A percentile compares a stretch with the other conserved stretches of the same genome.
Conservation (phyloP, 1,284 basidiomycete genomes). For the Pascua sp. region DNA sequence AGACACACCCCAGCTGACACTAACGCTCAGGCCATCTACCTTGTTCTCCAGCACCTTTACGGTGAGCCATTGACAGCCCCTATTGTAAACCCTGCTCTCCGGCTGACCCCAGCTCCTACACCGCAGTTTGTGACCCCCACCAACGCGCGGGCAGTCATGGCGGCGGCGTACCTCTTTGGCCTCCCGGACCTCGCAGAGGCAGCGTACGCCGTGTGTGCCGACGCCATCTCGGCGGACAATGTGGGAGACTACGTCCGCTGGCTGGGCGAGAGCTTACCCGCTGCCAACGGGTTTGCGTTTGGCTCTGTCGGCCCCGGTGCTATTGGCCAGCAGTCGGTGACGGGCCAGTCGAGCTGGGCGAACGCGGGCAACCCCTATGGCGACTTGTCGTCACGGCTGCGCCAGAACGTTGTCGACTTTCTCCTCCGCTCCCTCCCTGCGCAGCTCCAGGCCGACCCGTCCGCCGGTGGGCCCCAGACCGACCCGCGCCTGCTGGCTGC, state of each 20-base stretch:
- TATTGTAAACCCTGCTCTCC: background rate
- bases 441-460: slow-evolving; percentile 50
- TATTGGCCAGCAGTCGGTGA: background rate
- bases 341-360: slow-evolving; percentile 21
- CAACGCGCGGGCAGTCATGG: slow-evolving; percentile 76
- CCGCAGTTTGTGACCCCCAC: slow-evolving; percentile 57
- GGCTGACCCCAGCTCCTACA: slow-evolving; percentile 24
- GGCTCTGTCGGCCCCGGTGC: slow-evolving; percentile 1
- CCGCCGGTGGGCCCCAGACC: slow-evolving; percentile 5
- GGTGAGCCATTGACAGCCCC: slow-evolving; percentile 12
- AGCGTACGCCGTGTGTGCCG: slow-evolving; percentile 71
- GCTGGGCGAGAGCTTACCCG: slow-evolving; percentile 40
- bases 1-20: slow-evolving; percentile 2
- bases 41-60: slow-evolving; percentile 45
- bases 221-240: slow-evolving; percentile 67
- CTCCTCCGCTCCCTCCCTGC: slow-evolving; percentile 67
- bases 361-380: slow-evolving; percentile 24
- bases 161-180: slow-evolving; percentile 73
- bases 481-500: slow-evolving; percentile 33
- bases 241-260: slow-evolving; percentile 73
- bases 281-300: slow-evolving; percentile 17
- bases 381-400: slow-evolving; percentile 34
- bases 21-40: slow-evolving; percentile 36
- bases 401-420: slow-evolving; percentile 50
- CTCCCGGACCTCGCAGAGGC: slow-evolving; percentile 76